Base-by-base conservation (phyloP, 2,329 filamentous ascomycete species). In the Colletotrichum shisoi region DNA sequence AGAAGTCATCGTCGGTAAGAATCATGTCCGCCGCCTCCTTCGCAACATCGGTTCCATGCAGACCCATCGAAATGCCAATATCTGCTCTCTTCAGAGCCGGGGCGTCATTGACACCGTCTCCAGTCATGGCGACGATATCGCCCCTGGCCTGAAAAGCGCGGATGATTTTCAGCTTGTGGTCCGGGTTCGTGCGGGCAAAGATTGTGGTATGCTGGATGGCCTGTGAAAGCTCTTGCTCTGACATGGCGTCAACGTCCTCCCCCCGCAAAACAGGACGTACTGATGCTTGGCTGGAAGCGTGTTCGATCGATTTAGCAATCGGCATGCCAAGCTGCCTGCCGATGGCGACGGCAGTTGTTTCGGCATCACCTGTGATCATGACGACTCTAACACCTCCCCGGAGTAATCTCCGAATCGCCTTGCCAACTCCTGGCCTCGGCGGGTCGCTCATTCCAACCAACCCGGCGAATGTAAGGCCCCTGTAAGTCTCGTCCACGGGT, bases 91-190 rank as follows among this genome's bases (percentile, higher is more conserved):
- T 99, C 72, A 99, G 81, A 5, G 95, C 95, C 3, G 95, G 95
- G 2, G 95, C 95, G 80, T 99, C 95, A 72, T 99, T 99, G 67
- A 99, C 96, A 56, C 95, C 95, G 73, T 99, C 95, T 7, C 95
- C 95, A 13, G 95, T 99, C 95, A 99, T 99, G 65, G 95, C 96
- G 52, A 99, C 95, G 60, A 99, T 96, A 77, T 98, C 94, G 37
- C 94, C 94, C 44, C 94, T 91, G 63, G 91, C 88, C 79, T 99
- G 95, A 31, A 99, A 86, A 0, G 95, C 95, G 62, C 87, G 85
- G 69, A 99, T 91, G 74, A 99, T 99, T 79, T 97, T 98, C 82
- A 99, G 87, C 80, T 99, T 99, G 81, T 99, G 95, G 70, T 99
- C 95, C 0, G 95, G 95, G 70, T 93, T 97, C 2, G 95, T 98